Evolutionary conservation across 768 basidiomycete species (phyloP), one percentile per base, ranked within the genome.

Genomic region (Lactarius akahatsu): DNA sequence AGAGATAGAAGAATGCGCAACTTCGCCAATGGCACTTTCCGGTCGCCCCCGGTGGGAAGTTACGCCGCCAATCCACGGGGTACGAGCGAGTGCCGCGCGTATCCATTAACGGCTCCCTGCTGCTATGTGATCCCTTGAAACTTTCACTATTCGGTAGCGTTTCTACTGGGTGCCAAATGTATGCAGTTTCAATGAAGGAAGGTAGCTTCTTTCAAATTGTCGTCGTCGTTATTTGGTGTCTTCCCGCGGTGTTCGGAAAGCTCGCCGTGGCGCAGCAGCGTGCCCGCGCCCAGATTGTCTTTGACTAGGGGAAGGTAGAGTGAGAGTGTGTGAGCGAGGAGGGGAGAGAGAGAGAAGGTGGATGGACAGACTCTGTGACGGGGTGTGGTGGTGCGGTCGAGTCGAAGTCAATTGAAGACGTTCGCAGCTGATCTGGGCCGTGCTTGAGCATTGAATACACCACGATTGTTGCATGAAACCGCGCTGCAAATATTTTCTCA

Each of bases 231-330:
- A 32, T 50, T 11, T 26, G 26, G 50, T 52, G 50, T 52, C 23
- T 23, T 52, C 26, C 50, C 50, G 26, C 50, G 50, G 50, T 52
- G 26, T 26, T 52, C 23, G 4, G 11, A 23, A 26, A 26, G 23
- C 50, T 16, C 50, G 50, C 50, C 4, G 26, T 28, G 13, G 50
- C 26, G 50, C 20, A n/a, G 43, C 13, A 7, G 23, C 13, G 26
- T 52, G 50, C 50, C 50, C 26, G 50, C 50, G 50, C 50, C 34
- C 26, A 52, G 47, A 52, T 52, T 7, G 26, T 52, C 50, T 52
- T 50, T 16, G 50, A 15, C 9, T 13, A 15, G 23, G 50, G 47
- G 13, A 0, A 2, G 23, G 47, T 5, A 18, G 6, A 7, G 45
- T 43, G 43, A 18, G 43, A 18, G 16, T 20, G 18, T 0, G 16